Base-by-base conservation (phyloP, 1,284 basidiomycete genomes). In the Xerocomus nothofagi region DNA sequence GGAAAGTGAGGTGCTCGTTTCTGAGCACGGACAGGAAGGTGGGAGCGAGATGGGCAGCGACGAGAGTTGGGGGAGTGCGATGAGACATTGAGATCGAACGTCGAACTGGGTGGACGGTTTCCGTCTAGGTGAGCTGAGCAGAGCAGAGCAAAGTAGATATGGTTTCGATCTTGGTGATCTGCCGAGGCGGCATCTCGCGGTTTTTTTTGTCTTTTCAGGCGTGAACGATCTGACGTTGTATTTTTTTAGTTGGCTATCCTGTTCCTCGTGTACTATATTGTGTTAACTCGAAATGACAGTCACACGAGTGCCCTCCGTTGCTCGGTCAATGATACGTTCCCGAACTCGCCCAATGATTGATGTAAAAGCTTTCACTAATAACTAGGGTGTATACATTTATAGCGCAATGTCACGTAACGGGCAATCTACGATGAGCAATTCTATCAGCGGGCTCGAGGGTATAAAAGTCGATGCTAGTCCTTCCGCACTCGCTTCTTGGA, bases 401-500 rank as follows among this genome's bases (percentile, higher is more conserved):
- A 42, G 9, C 15, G 26, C 23, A 21, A 17, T 20, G 21, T 31
- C 15, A 38, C 39, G n/a, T 57, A 40, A 3, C 38, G 32, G 32
- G 21, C 20, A 3, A 14, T 32, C 18, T 20, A 38, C 37, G 30
- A 30, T 31, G 8, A 17, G 24, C 20, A 10, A 29, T 23, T 50
- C 50, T 47, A 47, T 45, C 15, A 27, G 8, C 14, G n/a, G n/a
- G 8, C 37, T 15, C 17, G 14, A 33, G n/a, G 34, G 44, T 39
- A 52, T 44, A 14, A n/a, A n/a, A n/a, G 3, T 32, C n/a, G 15
- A 24, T 24, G 6, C 6, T 50, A 67, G 15, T 61, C 51, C 39
- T 54, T 57, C 46, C 65, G 68, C 29, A 46, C 48, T 4, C 68
- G 62, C 41, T 67, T 67, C 53, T 69, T 67, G 29, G 54, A 36